Conservation (phyloP, 2,329 filamentous ascomycete species). For the Parastagonospora avenae region DNA sequence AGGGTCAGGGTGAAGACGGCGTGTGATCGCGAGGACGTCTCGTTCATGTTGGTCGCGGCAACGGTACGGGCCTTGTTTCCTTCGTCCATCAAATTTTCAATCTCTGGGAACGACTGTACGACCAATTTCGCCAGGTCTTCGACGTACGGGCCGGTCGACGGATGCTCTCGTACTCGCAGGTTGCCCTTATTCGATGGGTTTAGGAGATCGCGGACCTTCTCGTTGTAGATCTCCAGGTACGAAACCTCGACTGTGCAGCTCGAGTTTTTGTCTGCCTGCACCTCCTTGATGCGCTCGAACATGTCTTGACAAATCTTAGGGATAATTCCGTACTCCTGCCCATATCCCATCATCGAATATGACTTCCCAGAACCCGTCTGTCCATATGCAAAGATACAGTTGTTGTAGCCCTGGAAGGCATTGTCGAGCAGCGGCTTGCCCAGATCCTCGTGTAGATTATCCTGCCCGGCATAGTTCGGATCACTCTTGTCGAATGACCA, state of each 20-base stretch:
- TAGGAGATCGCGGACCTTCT: slow-evolving; percentile 90
- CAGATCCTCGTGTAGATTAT: slow-evolving; percentile 84
- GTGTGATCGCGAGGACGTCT: slow-evolving; percentile 97
- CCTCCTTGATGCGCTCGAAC: slow-evolving; percentile 80
- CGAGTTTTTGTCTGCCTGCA: slow-evolving; percentile 75
- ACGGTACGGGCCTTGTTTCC: slow-evolving; percentile 98
- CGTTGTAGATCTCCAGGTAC: slow-evolving; percentile 99
- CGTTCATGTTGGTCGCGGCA: slow-evolving; percentile 99
- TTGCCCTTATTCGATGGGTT: slow-evolving; percentile 97
- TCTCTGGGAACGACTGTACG: slow-evolving; percentile 90
- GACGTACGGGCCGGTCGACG: slow-evolving; percentile 95
- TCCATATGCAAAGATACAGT: slow-evolving; percentile 98
- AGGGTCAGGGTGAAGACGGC: slow-evolving; percentile 96
- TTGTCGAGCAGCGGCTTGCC: slow-evolving; percentile 93
- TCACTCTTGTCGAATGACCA: slow-evolving; percentile 93
- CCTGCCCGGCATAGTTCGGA: slow-evolving; percentile 84
- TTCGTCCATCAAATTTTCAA: slow-evolving; percentile 98
- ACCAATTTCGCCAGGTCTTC: slow-evolving; percentile 96
- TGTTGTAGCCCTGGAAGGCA: slow-evolving; percentile 98
- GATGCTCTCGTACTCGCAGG: slow-evolving; percentile 95
- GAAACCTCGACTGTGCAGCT: slow-evolving; percentile 96
- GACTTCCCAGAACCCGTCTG: slow-evolving; percentile 99
- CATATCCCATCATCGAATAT: slow-evolving; percentile 99
- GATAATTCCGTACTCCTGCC: slow-evolving; percentile 92
- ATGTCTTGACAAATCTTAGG: slow-evolving; percentile 97